These are phyloP conservation scores for Skeletonema potamos DNA, from an alignment of 108 stramenopile species.

Conservation along the genomic window DNA sequence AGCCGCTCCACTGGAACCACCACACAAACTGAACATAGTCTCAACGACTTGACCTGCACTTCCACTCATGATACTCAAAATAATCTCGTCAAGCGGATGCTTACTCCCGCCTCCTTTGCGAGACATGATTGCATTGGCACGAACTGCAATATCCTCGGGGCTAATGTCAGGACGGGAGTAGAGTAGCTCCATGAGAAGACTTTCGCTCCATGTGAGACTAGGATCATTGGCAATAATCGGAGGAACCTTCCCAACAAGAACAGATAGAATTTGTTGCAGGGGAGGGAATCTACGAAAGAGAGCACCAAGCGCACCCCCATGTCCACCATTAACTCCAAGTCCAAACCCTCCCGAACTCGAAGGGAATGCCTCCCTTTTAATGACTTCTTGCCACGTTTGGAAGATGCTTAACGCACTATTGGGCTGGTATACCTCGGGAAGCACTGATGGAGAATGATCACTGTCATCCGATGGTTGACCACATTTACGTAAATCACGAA, in stretches of 20 bases:
- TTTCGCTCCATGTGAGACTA: conserved; percentile 55
- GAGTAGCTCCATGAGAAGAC: conserved; percentile 65
- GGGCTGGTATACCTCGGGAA: conserved; percentile 52
- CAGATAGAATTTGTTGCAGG: conserved; percentile 27
- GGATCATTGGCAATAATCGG: not conserved
- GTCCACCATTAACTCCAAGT: not conserved
- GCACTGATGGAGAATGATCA: not conserved
- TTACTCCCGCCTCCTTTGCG: not conserved
- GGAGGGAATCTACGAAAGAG: conserved; percentile 37
- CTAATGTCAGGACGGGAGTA: conserved; percentile 62
- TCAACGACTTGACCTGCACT: conserved; percentile 58
- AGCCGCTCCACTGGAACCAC: conserved; percentile 75
- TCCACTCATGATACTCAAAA: conserved; percentile 76
- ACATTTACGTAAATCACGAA: conserved; percentile 6
- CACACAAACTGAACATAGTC: conserved; percentile 57
- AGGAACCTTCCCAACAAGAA: conserved; percentile 15
- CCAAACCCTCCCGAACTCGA: not conserved
- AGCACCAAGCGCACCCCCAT: not conserved
- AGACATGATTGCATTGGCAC: conserved; percentile 52
- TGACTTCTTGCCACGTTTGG: conserved; percentile 54
- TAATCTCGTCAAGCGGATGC: conserved; percentile 27
- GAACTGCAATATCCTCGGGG: conserved; percentile 55
- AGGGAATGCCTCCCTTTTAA: conserved; percentile 16
- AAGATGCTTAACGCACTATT: conserved; percentile 49
- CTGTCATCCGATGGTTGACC: not conserved